These are phyloP conservation scores for Chrysoporthe austroafricana DNA, from an alignment of 2,329 filamentous ascomycete genomes.

Conservation along the genomic window DNA sequence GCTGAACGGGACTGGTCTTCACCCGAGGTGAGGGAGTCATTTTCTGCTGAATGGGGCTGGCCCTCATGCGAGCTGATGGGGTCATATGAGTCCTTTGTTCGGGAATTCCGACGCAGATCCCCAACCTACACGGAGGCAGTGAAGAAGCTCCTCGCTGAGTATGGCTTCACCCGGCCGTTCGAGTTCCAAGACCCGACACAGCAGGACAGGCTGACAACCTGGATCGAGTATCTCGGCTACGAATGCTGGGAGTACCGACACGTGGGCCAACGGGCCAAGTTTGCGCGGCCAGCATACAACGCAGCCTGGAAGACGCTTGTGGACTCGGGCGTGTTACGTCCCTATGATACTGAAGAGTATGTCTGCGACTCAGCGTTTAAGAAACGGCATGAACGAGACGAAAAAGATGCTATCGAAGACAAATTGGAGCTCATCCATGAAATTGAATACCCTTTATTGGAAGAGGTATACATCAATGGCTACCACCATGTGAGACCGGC, in stretches of 20 bases:
- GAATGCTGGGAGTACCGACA: constrained; percentile 32
- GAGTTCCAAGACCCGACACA: constrained; percentile 35
- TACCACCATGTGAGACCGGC: too few relatives aligned
- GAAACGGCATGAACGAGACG: constrained; percentile 22
- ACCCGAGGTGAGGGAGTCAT: too few relatives aligned
- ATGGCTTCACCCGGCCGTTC: constrained; percentile 37
- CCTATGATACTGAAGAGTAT: constrained; percentile 36
- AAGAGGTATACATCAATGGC: too few relatives aligned
- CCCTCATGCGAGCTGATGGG: too few relatives aligned
- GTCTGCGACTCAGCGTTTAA: neutral
- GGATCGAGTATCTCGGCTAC: constrained; percentile 45
- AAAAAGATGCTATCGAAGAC: constrained; percentile 29
- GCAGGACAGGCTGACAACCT: constrained; percentile 42
- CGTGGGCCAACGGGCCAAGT: neutral
- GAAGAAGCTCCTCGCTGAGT: constrained; percentile 35
- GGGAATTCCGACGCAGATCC: constrained; percentile 12
- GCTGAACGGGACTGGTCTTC: too few relatives aligned
- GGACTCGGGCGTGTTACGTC: constrained; percentile 36
- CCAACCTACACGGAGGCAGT: constrained; percentile 34
- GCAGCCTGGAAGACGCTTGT: constrained; percentile 39
- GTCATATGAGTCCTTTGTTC: neutral
- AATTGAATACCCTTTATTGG: too few relatives aligned
- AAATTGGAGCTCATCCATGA: constrained; percentile 29
- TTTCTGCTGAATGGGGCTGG: too few relatives aligned
- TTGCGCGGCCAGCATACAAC: neutral